Base-by-base conservation (phyloP, 2,329 filamentous ascomycete species). In the Atkinsonella hypoxylon region DNA sequence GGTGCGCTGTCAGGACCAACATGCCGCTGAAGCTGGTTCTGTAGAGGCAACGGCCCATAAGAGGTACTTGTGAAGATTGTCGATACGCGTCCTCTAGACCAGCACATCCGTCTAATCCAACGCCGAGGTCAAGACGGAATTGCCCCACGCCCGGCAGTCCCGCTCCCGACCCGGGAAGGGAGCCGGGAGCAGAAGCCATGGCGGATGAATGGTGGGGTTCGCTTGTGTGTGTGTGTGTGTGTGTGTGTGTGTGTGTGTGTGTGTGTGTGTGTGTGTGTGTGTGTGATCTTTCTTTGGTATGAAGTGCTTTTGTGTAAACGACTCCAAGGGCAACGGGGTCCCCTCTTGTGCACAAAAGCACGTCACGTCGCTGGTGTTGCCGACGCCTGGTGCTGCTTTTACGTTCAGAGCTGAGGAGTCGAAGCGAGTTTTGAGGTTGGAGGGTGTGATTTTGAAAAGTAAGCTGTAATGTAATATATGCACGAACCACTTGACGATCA, bases 71-170 rank as follows among this genome's bases (percentile, higher is more conserved):
- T 15, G 38, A n/a, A 20, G 38, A 34, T 30, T 3, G 40, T 15
- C 41, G 36, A 31, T 49, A 50, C 15, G n/a, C 43, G 3, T 44
- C 44, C 6, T 44, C 43, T 3, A 44, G 31, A 15, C 31, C 44
- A n/a, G 39, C 30, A 43, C 45, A 47, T 13, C 40, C 51, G 4
- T 52, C 44, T 12, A 44, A 4, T n/a, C 31, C 47, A 11, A 49
- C 39, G 31, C 51, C 51, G 32, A 53, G 45, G 10, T 53, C 39
- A n/a, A 47, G 43, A 38, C 47, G 51, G 47, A 52, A 50, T 41
- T 52, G 51, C 47, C 47, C 51, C 47, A 34, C 47, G 47, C 51
- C 51, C 41, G 51, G 51, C 47, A 38, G 51, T 42, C 51, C 51
- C 47, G 40, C 47, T 18, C 47, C 47, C 40, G 40, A 44, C 40